These are phyloP conservation scores for Chytriomyces sp. DNA, from an alignment of 192 early-diverging fungal species.

Conservation along the genomic window DNA sequence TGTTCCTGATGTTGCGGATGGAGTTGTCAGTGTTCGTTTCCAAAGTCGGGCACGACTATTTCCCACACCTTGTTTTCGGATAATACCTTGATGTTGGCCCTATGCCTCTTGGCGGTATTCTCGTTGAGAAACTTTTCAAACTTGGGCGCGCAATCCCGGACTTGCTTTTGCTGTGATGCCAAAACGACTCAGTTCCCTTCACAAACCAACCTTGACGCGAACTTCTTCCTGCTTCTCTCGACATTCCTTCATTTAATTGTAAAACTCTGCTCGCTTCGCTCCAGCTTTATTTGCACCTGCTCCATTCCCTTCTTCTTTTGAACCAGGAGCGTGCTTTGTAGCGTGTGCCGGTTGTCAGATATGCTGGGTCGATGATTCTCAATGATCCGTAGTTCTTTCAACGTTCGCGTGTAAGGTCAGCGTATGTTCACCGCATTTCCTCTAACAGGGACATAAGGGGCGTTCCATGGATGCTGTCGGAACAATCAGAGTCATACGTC, in stretches of 20 bases:
- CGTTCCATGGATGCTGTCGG: conserved; percentile 21
- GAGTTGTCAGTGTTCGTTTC: too few relatives aligned
- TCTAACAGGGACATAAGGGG: conserved; percentile 33
- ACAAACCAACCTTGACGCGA: conserved; percentile 51
- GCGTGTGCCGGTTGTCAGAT: conserved; percentile 46
- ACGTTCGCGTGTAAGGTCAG: neutral
- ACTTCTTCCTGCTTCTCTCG: conserved; percentile 65
- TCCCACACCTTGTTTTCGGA: conserved; percentile 59
- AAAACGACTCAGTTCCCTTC: neutral
- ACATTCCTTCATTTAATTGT: conserved; percentile 66
- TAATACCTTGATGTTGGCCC: conserved; percentile 59
- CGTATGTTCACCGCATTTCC: conserved; percentile 37
- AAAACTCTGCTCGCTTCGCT: conserved; percentile 58
- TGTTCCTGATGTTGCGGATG: conserved; percentile 48
- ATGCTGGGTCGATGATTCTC: conserved; percentile 33
- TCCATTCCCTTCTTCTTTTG: conserved; percentile 67
- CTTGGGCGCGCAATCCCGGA: conserved; percentile 61
- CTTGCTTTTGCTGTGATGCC: conserved; percentile 59
- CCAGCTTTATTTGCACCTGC: conserved; percentile 53
- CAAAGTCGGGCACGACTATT: conserved; percentile 56
- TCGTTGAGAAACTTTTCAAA: conserved; percentile 71
- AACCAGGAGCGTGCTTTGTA: conserved; percentile 62
- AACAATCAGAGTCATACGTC: neutral
- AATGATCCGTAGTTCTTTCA: too few relatives aligned
- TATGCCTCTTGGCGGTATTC: conserved; percentile 65